A percentile compares a stretch with the other conserved stretches of the same genome.
phyloP scores from a whole-genome alignment of 345 rosid genomes.

The Lenwebbia sp. region DNA sequence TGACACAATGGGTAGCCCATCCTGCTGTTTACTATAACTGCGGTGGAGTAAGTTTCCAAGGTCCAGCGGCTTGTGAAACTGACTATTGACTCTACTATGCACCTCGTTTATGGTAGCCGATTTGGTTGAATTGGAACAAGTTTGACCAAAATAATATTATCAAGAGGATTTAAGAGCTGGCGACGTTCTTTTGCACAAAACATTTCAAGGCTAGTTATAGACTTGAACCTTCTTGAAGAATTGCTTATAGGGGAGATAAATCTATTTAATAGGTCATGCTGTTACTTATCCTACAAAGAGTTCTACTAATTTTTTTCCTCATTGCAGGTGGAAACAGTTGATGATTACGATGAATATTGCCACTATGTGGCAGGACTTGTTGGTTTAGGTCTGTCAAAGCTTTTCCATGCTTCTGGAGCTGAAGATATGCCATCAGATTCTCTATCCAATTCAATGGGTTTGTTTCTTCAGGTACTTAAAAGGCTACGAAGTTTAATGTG shows the following conservation, averaged over 20 bases:
- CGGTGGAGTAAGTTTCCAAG: neutral
- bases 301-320: neutral
- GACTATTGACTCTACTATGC: neutral
- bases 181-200: neutral
- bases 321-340: slow-evolving; percentile 79
- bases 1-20: neutral
- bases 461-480: slow-evolving; percentile 82
- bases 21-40: neutral
- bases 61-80: neutral
- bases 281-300: neutral
- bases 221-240: neutral
- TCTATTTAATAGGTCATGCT: neutral
- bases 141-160: neutral
- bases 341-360: slow-evolving; percentile 95
- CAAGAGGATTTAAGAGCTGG: neutral
- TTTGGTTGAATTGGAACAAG: neutral
- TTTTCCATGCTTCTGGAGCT: slow-evolving; percentile 68
- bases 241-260: neutral
- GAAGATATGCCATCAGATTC: slow-evolving; percentile 68
- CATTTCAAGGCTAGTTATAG: neutral
- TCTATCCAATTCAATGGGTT: slow-evolving; percentile 93
- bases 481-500: neutral
- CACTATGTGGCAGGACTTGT: slow-evolving; percentile 98
- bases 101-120: neutral
- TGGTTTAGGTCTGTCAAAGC: slow-evolving; percentile 92